Base-by-base conservation (phyloP, 306 rosid species). In the Myrica gale region DNA sequence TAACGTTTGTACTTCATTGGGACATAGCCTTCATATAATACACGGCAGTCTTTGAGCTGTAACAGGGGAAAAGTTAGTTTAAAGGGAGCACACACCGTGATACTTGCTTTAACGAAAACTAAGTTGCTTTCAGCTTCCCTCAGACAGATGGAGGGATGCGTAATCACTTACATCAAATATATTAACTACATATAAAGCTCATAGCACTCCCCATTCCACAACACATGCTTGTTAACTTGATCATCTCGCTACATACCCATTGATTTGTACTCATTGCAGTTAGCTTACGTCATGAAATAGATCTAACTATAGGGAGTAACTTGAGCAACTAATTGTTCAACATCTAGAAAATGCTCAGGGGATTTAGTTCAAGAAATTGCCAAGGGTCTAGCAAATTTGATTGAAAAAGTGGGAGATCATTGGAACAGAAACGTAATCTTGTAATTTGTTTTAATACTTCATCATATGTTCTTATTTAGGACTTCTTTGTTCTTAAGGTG, bases 1-100 rank as follows among this genome's bases (percentile, higher is more conserved):
- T 95, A 95, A 19, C 75, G 86, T 81, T 90, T 89, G 92, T 89
- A 90, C 87, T 89, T 92, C 98, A 95, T 95, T 46, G 98, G 98
- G 71, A 95, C 93, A 80, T 95, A 90, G 78, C 92, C 86, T 85
- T 95, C 97, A 57, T 95, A 95, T 39, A 80, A 80, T 52, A 95
- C 85, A 74, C 80, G 88, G 62, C 75, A 83, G 71, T 86, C 88
- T 81, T 90, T 95, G 78, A 95, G 88, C 98, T 95, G 92, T 66
- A 76, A 84, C 39, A 76, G 62, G 32, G 32, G 62, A 74, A 79
- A 84, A 82, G 60, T 76, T 55, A 75, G 72, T 23, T 55, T 75
- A 85, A 46, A 45, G 81, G 82, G 79, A 84, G 88, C 69, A 74
- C 67, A 84, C 78, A 70, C 47, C 46, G 9, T 43, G n/a, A 57